Conservation (phyloP, 2,329 filamentous ascomycete genomes). For the Lachnellula occidentalis region DNA sequence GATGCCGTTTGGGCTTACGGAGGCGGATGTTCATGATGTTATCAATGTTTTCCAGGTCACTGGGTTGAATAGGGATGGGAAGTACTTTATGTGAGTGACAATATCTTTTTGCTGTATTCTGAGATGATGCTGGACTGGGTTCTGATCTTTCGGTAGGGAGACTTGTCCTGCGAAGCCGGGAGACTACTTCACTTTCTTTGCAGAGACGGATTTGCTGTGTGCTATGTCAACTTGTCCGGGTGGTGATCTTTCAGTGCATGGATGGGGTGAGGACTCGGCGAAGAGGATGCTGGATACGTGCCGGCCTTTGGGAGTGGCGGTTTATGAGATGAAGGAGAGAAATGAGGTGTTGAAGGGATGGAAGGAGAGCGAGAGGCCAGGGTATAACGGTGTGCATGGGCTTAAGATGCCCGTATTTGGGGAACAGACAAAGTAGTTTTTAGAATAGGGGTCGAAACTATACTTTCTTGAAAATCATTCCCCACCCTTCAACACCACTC, state of each 20-base stretch:
- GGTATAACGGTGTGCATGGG: conserved; percentile 63
- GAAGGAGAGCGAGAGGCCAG: conserved; percentile 53
- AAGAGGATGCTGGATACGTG: conserved; percentile 66
- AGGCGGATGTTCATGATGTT: conserved; percentile 77
- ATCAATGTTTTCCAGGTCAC: conserved; percentile 85
- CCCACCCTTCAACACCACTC: conserved; percentile 31
- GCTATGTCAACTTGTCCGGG: conserved; percentile 68
- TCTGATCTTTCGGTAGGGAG: conserved; percentile 28
- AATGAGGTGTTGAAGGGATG: conserved; percentile 50
- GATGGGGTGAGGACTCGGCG: conserved; percentile 64
- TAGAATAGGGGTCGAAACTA: not conserved
- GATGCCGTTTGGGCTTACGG: conserved; percentile 59
- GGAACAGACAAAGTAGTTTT: not conserved
- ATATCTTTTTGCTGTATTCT: not conserved
- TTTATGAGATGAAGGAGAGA: conserved; percentile 57
- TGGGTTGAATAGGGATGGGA: conserved; percentile 63
- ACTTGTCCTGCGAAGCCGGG: conserved; percentile 40
- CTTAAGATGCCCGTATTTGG: conserved; percentile 36
- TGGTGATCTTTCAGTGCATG: conserved; percentile 77
- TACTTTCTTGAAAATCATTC: conserved; percentile 29
- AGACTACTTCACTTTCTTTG: conserved; percentile 64
- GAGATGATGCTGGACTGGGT: not conserved
- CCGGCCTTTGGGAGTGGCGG: conserved; percentile 68
- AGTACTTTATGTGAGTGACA: conserved; percentile 62
- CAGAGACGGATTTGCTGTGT: conserved; percentile 65